Base-by-base conservation (phyloP, 2,329 filamentous ascomycete genomes). In the Aspergillus pseudotamarii region DNA sequence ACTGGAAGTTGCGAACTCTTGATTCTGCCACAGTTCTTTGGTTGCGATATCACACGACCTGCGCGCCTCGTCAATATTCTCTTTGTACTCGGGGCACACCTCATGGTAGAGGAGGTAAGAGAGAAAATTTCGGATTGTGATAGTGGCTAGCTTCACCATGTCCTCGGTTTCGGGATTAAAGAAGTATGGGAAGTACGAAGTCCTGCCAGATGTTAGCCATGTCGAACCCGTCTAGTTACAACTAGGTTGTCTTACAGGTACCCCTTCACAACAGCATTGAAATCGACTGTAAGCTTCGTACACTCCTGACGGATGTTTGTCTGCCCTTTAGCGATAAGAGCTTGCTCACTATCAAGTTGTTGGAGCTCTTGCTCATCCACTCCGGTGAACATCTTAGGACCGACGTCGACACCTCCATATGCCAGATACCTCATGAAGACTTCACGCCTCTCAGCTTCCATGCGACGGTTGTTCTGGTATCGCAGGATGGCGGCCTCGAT, bases 401-500 rank as follows among this genome's bases (percentile, higher is more conserved):
- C 78, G 9, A 84, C 81, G 50, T 93, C 89, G 46, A 99, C 85
- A 4, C 95, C 94, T 3, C 95, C 95, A 51, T 94, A 90, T 41
- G 87, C 84, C 62, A 98, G 86, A 73, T 95, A 97, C 67, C 91
- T 91, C 71, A 87, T 84, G 78, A 99, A 95, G 38, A 93, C 80
- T 21, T 84, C 81, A 5, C 82, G 76, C 28, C 88, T 88, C 4
- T 87, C 82, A 14, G 82, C 76, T 63, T 91, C 86, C 63, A 97
- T 85, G 67, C 91, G 93, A 36, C 94, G 90, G 54, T 89, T 91
- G 41, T 86, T 84, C 65, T 91, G 88, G 79, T 90, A 99, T 16
- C 93, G 90, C 68, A 93, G 89, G 60, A 98, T 91, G 54, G 92
- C 95, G 30, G 89, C 86, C 73, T 97, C 90, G 46, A 98, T 92